A percentile compares a stretch with the other conserved stretches of the same genome.
Evolutionary conservation across 768 basidiomycete species (phyloP).

Genomic region (Cystofilobasidium macerans): DNA sequence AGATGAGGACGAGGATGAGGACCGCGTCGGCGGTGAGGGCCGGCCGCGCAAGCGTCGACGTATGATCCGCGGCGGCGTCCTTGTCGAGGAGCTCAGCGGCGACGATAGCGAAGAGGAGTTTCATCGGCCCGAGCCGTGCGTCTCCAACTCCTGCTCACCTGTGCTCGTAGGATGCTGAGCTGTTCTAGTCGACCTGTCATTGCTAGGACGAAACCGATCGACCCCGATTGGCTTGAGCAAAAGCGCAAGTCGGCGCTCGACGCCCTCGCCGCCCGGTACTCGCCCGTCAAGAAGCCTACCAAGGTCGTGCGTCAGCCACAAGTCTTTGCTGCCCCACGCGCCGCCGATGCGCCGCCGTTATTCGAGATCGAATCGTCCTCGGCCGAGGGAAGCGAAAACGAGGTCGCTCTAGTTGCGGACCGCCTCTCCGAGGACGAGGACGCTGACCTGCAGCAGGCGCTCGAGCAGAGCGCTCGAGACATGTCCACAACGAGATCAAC

Average conservation of each 20-base stretch:
- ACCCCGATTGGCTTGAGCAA: constrained; percentile 56
- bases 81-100: constrained; percentile 10
- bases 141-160: neutral
- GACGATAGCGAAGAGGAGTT: constrained; percentile 17
- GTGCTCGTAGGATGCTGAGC: neutral
- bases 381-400: neutral
- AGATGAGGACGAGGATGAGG: constrained; percentile 42
- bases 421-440: constrained; percentile 12
- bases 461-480: neutral
- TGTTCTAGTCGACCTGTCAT: no score
- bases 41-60: neutral
- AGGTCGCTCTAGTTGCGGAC: neutral
- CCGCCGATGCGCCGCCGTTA: constrained; percentile 41
- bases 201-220: constrained; percentile 35
- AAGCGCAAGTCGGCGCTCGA: constrained; percentile 53
- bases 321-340: constrained; percentile 36
- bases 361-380: constrained; percentile 45
- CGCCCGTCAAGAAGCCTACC: constrained; percentile 39
- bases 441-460: constrained; percentile 9
- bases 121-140: neutral
- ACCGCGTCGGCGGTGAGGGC: neutral
- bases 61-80: neutral
- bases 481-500: neutral
- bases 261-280: constrained; percentile 48
- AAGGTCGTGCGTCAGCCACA: constrained; percentile 5